phyloP scores from a whole-genome alignment of 2,329 filamentous ascomycete genomes.

The Metarhizium brunneum region DNA sequence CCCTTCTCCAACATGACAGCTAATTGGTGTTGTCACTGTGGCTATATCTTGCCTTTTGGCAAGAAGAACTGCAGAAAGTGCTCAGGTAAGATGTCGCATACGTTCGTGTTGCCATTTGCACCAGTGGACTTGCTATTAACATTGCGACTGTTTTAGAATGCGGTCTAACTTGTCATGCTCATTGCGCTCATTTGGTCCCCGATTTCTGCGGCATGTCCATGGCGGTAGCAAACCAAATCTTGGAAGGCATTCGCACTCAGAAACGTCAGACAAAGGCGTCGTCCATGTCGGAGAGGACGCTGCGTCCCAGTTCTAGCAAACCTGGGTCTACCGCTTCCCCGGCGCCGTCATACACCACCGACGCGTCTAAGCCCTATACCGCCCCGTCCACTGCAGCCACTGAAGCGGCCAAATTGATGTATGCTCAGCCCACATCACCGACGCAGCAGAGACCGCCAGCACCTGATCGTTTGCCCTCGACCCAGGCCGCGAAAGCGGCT shows the following conservation, averaged over 20 bases:
- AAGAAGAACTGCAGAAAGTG: conserved; percentile 94
- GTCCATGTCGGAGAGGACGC: conserved; percentile 55
- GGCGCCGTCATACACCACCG: conserved; percentile 20
- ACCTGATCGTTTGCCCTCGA: conserved; percentile 44
- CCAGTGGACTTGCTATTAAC: conserved; percentile 2
- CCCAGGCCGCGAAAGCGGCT: conserved; percentile 47
- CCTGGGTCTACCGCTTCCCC: conserved; percentile 30
- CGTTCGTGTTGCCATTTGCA: not conserved
- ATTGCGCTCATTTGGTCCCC: conserved; percentile 89
- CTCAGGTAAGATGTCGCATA: conserved; percentile 47
- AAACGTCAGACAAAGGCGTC: conserved; percentile 56
- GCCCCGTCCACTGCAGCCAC: conserved; percentile 35
- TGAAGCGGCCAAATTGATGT: conserved; percentile 56
- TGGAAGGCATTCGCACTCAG: conserved; percentile 74
- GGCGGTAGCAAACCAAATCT: conserved; percentile 89
- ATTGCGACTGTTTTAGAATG: conserved; percentile 55
- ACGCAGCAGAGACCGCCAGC: conserved; percentile 41
- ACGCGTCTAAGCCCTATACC: not conserved
- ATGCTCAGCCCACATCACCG: conserved; percentile 42
- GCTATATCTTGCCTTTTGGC: conserved; percentile 88
- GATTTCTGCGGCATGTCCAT: conserved; percentile 99
- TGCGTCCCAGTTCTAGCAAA: conserved; percentile 45
- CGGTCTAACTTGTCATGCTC: conserved; percentile 78
- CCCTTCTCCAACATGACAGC: conserved; percentile 96
- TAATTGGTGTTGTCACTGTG: conserved; percentile 99